Percentiles rank a stretch among this genome's conserved stretches.
Conservation (phyloP, 768 basidiomycete genomes). For the Rhizopogon vinicolor region DNA sequence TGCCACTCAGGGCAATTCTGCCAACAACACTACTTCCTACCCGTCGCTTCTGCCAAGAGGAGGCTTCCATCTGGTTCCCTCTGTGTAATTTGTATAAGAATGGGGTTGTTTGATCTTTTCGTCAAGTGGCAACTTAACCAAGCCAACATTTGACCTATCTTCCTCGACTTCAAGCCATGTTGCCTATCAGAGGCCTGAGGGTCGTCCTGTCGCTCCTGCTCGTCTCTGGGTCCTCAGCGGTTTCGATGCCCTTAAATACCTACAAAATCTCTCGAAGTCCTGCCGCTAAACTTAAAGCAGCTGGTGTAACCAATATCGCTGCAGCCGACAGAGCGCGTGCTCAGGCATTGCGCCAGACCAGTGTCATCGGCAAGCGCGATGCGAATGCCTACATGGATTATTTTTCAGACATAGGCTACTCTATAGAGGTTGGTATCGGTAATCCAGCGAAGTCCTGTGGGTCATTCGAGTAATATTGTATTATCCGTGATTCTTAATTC, state of each 20-base stretch:
- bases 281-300: neutral
- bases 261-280: neutral
- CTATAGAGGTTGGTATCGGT: slow-evolving; percentile 13
- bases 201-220: neutral
- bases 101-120: no score
- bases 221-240: neutral
- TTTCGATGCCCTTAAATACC: neutral
- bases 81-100: neutral
- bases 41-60: no score
- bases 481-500: neutral
- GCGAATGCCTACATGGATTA: neutral
- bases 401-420: slow-evolving; percentile 17
- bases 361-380: neutral
- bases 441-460: slow-evolving; percentile 13
- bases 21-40: no score
- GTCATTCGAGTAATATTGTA: neutral
- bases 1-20: no score
- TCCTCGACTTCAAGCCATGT: neutral
- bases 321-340: slow-evolving; percentile 1
- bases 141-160: no score
- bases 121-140: no score
- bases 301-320: neutral
- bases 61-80: neutral
- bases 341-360: neutral
- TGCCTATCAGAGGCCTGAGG: neutral